Conservation (phyloP, 768 basidiomycete species). For the Guyanaporus albipodus region DNA sequence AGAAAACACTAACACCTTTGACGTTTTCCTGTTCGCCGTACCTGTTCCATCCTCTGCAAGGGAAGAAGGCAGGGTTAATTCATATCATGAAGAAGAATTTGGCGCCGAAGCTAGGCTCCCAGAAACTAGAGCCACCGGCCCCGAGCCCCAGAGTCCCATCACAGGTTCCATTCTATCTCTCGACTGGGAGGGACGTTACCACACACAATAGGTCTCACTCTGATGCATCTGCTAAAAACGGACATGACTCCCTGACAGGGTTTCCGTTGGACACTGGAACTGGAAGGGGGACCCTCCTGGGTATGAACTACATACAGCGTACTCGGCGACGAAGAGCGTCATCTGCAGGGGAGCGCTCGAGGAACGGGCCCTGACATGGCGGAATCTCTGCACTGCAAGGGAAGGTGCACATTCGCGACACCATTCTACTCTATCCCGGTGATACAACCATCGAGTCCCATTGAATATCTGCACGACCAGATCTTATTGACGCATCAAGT, state of each 20-base stretch:
- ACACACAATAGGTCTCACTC: slow-evolving; percentile 21
- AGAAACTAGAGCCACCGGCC: slow-evolving; percentile 50
- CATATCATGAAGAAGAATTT: slow-evolving; percentile 71
- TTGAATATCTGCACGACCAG: too few species aligned
- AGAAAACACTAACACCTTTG: slow-evolving; percentile 69
- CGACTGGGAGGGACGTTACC: background rate
- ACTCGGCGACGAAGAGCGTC: slow-evolving; percentile 42
- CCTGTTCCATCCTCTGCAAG: slow-evolving; percentile 55
- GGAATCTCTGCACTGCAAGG: background rate
- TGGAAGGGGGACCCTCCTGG: background rate
- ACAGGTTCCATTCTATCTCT: slow-evolving; percentile 4
- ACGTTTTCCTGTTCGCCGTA: slow-evolving; percentile 73
- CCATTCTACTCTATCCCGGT: background rate
- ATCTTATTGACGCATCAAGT: too few species aligned
- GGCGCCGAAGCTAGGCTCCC: slow-evolving; percentile 59
- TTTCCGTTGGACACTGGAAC: slow-evolving; percentile 7
- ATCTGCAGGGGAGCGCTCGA: slow-evolving; percentile 39
- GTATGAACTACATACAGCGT: slow-evolving; percentile 11
- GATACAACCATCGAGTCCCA: background rate
- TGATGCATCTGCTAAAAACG: slow-evolving; percentile 19
- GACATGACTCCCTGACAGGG: slow-evolving; percentile 9
- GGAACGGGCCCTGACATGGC: background rate
- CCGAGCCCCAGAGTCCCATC: slow-evolving; percentile 1
- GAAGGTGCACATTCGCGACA: background rate
- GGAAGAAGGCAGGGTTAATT: slow-evolving; percentile 62